Evolutionary conservation across 352 stramenopile species (phyloP).

Genomic region (Globisporangium sylvaticum): DNA sequence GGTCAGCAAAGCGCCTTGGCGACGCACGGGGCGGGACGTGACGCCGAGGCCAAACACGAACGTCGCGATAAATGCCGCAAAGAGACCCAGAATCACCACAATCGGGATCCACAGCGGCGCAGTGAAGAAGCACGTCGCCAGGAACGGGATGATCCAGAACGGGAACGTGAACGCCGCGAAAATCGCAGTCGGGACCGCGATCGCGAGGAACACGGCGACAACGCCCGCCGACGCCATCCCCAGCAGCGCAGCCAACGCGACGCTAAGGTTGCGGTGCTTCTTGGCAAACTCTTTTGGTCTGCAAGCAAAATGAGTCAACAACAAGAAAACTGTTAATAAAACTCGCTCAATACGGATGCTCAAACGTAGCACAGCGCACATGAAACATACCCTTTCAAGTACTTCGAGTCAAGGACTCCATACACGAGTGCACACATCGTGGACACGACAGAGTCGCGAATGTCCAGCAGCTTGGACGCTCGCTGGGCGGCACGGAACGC

Average conservation of each 20-base stretch:
- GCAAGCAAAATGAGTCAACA: conserved; percentile 3
- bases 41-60: conserved; percentile 74
- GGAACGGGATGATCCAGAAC: conserved; percentile 82
- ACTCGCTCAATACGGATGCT: neutral
- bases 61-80: conserved; percentile 60
- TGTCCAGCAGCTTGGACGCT: conserved; percentile 66
- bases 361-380: neutral
- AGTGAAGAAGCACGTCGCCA: conserved; percentile 74
- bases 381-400: conserved; percentile 35
- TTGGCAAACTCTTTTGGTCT: conserved; percentile 63
- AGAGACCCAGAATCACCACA: conserved; percentile 53
- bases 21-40: conserved; percentile 71
- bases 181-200: conserved; percentile 65
- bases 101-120: conserved; percentile 75
- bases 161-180: conserved; percentile 77
- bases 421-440: conserved; percentile 43
- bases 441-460: conserved; percentile 58
- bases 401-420: conserved; percentile 29
- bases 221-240: conserved; percentile 46
- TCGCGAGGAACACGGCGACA: conserved; percentile 53
- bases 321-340: neutral
- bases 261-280: conserved; percentile 70
- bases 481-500: conserved; percentile 73
- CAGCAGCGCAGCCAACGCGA: conserved; percentile 51
- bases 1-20: conserved; percentile 66